These are phyloP conservation scores for Leccinellum rugosiceps DNA, from an alignment of 768 basidiomycete genomes.

Conservation along the genomic window DNA sequence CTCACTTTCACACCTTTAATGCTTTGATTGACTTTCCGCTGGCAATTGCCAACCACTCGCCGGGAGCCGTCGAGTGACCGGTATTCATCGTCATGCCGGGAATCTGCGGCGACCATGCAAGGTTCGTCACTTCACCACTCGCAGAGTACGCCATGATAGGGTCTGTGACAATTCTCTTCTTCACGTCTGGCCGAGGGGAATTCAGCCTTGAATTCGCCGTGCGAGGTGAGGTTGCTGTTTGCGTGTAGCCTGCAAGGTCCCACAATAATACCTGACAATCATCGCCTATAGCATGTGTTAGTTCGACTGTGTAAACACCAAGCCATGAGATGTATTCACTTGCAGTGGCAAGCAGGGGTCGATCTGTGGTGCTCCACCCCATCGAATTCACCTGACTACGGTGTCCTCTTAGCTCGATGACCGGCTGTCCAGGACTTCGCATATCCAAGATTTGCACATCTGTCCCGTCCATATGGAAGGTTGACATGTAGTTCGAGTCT, in stretches of 20 bases:
- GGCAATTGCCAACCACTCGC: conserved; percentile 86
- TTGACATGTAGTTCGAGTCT: conserved; percentile 94
- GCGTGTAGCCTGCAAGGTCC: conserved; percentile 73
- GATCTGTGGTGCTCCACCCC: conserved; percentile 86
- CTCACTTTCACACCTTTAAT: conserved; percentile 61
- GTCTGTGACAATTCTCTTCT: conserved; percentile 68
- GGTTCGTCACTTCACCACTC: conserved; percentile 70
- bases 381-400: conserved; percentile 79
- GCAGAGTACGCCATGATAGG: conserved; percentile 86
- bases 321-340: conserved; percentile 45
- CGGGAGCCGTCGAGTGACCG: conserved; percentile 68
- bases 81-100: conserved; percentile 72
- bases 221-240: conserved; percentile 64
- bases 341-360: conserved; percentile 82
- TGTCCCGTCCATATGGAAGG: conserved; percentile 90
- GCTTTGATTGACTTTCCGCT: conserved; percentile 81
- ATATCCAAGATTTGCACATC: conserved; percentile 95
- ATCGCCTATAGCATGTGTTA: conserved; percentile 55
- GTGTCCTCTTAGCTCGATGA: conserved; percentile 87
- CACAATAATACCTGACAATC: conserved; percentile 93
- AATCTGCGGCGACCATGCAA: conserved; percentile 88
- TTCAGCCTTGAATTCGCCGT: conserved; percentile 66
- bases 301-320: background rate
- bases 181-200: conserved; percentile 78
- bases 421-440: conserved; percentile 93